Conservation (phyloP, 1,284 basidiomycete species). For the Apiotrichum laibachii region DNA sequence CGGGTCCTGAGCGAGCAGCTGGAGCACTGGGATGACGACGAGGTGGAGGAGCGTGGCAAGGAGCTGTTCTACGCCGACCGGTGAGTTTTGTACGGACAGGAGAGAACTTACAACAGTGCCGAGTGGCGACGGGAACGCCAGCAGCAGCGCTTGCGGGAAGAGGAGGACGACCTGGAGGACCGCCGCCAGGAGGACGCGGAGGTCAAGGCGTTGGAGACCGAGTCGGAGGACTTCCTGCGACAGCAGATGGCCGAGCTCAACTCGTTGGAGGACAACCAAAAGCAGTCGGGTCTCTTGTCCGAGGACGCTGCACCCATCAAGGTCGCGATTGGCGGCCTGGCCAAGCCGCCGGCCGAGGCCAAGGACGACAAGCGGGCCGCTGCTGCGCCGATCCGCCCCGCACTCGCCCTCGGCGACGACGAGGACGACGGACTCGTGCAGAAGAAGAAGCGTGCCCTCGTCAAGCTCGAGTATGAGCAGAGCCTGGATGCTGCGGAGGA, state of each 20-base stretch:
- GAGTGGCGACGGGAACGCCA: slow-evolving; percentile 72
- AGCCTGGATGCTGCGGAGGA: slow-evolving; percentile 29
- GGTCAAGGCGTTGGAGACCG: slow-evolving; percentile 72
- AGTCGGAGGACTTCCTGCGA: slow-evolving; percentile 83
- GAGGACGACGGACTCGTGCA: slow-evolving; percentile 70
- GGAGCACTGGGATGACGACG: slow-evolving; percentile 85
- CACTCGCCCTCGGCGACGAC: slow-evolving; percentile 64
- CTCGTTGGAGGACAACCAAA: slow-evolving; percentile 76
- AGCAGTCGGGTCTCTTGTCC: slow-evolving; percentile 79
- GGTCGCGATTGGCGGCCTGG: slow-evolving; percentile 60
- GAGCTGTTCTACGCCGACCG: slow-evolving; percentile 79
- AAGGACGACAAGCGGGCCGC: slow-evolving; percentile 48
- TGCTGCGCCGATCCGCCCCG: slow-evolving; percentile 40
- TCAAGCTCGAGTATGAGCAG: slow-evolving; percentile 75
- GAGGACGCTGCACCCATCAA: slow-evolving; percentile 85
- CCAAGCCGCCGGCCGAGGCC: slow-evolving; percentile 17
- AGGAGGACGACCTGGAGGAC: slow-evolving; percentile 76
- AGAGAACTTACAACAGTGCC: slow-evolving; percentile 50
- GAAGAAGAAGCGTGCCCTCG: slow-evolving; percentile 73
- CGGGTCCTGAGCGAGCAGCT: slow-evolving; percentile 68
- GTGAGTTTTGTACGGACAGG: slow-evolving; percentile 46
- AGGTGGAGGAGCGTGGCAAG: slow-evolving; percentile 62
- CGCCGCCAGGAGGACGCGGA: slow-evolving; percentile 77
- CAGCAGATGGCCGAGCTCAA: slow-evolving; percentile 89
- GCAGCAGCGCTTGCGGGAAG: slow-evolving; percentile 67